A percentile compares a stretch with the other conserved stretches of the same genome.
Conservation (phyloP, 2,329 filamentous ascomycete genomes). For the Pseudogymnoascus pannorum region DNA sequence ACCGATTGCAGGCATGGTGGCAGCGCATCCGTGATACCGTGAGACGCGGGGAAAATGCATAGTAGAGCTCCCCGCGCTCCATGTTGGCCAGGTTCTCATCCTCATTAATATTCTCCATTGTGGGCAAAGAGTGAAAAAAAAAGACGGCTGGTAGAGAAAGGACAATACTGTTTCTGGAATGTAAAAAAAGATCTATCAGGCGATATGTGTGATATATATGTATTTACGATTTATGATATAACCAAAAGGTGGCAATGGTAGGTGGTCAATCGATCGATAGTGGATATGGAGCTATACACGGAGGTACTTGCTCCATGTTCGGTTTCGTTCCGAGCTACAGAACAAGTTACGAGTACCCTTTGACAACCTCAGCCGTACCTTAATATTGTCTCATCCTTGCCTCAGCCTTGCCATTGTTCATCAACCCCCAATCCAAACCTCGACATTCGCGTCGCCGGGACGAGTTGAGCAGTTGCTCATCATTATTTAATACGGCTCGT, state of each 20-base stretch:
- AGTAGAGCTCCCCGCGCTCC: constrained; percentile 63
- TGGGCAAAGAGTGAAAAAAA: neutral
- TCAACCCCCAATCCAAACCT: constrained; percentile 11
- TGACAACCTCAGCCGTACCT: neutral
- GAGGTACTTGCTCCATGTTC: neutral
- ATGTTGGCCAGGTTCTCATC: constrained; percentile 49
- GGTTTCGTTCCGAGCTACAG: neutral
- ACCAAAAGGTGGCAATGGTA: too few relatives aligned
- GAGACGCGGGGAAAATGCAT: constrained; percentile 64
- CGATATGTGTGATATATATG: neutral
- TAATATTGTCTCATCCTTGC: constrained; percentile 10
- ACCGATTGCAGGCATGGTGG: constrained; percentile 51
- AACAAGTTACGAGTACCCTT: too few relatives aligned
- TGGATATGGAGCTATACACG: neutral
- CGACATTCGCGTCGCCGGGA: neutral
- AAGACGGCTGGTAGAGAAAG: neutral
- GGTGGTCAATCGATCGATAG: neutral
- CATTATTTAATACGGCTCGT: neutral
- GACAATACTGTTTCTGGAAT: neutral
- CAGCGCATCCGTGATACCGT: constrained; percentile 56
- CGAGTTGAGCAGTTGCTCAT: neutral
- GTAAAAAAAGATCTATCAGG: neutral
- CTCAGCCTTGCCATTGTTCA: constrained; percentile 11
- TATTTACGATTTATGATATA: neutral
- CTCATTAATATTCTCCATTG: constrained; percentile 29